Base-by-base conservation (phyloP, 208 protist genomes). In the Strigomonas oncopelti region DNA sequence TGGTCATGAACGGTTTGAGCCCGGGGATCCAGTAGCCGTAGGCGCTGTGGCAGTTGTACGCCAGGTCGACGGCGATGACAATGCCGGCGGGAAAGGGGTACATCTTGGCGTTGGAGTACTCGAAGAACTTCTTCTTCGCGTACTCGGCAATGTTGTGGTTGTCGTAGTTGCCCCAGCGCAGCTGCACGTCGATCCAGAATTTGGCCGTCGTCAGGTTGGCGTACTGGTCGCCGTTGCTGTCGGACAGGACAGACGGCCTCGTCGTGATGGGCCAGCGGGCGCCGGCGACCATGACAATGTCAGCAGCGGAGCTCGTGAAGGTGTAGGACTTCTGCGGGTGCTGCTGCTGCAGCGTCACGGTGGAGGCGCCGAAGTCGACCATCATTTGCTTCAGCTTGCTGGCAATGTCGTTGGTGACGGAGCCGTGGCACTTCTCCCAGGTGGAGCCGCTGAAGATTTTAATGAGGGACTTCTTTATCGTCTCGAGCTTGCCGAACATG, bases 401-500 rank as follows among this genome's bases (percentile, higher is more conserved):
- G 25, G 99, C 85, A 54, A 99, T 80, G 86, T 99, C 99, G 87
- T 99, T 98, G 14, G 99, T 98, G 1, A 99, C 79, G 16, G 92
- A 92, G 67, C 99, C 98, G 87, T 99, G 99, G 59, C 98, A 97
- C 88, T 99, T 99, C 86, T 99, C 98, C 99, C 99, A 99, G 72
- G 99, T 82, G 82, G 99, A 99, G 20, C 98, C 98, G 71, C 98
- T 94, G 91, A 99, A 99, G 74, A 99, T 99, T 85, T 99, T 99
- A 77, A 99, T 99, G 34, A 99, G 86, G 7, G 97, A 99, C 75
- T 99, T 99, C 83, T 99, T 99, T 51, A 99, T 94, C 0, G 98
- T 99, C 64, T 99, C 98, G 53, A 99, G 98, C 84, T 99, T 99
- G 70, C 99, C 99, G 83, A 99, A 99, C 99, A 99, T 99, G 83